A percentile compares a stretch with the other conserved stretches of the same genome.
phyloP scores from a whole-genome alignment of 345 rosid species.

The Eucalyptus victrix region DNA sequence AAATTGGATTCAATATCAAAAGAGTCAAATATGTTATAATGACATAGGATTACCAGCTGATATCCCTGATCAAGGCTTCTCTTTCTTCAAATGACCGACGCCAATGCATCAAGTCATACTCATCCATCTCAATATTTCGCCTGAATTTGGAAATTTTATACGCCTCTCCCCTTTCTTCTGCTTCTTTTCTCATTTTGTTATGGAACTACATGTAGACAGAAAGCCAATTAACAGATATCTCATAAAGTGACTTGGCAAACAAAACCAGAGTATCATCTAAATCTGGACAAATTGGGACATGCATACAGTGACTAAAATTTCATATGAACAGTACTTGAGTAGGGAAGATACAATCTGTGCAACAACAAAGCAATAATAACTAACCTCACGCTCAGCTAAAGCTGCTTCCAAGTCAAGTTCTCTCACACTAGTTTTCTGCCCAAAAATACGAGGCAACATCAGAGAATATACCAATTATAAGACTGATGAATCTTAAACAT shows the following conservation, averaged over 20 bases:
- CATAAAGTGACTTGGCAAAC: neutral
- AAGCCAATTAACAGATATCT: neutral
- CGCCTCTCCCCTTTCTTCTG: slow-evolving; percentile 59
- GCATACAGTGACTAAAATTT: neutral
- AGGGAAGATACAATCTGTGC: neutral
- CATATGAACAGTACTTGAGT: neutral
- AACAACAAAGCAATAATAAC: neutral
- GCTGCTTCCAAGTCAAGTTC: slow-evolving; percentile 94
- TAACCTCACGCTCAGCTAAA: slow-evolving; percentile 74
- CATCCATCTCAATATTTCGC: slow-evolving; percentile 89
- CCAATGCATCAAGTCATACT: slow-evolving; percentile 81
- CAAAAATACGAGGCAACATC: slow-evolving; percentile 3
- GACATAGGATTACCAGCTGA: slow-evolving; percentile 52
- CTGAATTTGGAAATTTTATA: slow-evolving; percentile 62
- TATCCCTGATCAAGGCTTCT: slow-evolving; percentile 90
- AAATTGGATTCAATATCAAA: neutral
- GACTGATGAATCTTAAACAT: neutral
- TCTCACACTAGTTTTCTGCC: slow-evolving; percentile 83
- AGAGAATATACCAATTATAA: neutral
- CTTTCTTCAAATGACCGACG: slow-evolving; percentile 88
- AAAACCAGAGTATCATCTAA: neutral
- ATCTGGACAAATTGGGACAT: neutral
- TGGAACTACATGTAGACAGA: slow-evolving; percentile 37
- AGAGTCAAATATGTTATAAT: neutral
- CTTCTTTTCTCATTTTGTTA: slow-evolving; percentile 55